These are phyloP conservation scores for Neurospora sp. DNA, from an alignment of 495 filamentous ascomycete genomes.

Conservation along the genomic window DNA sequence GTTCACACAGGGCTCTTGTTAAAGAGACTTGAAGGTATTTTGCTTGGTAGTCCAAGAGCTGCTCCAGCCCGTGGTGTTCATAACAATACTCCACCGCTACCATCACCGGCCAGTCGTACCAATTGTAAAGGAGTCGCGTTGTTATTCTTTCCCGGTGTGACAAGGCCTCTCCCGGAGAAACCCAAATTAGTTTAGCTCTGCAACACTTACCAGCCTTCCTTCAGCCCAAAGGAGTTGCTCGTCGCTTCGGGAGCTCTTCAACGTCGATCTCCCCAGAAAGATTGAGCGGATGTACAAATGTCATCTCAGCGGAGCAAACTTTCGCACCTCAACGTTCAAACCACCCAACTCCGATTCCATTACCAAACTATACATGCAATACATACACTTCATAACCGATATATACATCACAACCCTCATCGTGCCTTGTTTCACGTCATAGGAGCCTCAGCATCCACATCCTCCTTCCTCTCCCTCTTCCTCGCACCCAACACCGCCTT, in stretches of 20 bases:
- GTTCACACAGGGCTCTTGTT: not conserved
- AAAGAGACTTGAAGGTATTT: no score
- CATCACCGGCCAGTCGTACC: no score
- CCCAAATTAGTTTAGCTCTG: not conserved
- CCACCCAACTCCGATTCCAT: not conserved
- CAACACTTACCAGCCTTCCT: not conserved
- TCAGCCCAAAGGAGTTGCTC: not conserved
- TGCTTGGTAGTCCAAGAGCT: no score
- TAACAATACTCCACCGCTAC: no score
- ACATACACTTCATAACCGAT: not conserved
- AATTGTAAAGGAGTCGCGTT: no score
- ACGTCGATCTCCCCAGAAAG: no score
- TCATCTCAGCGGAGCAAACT: not conserved
- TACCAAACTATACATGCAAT: not conserved
- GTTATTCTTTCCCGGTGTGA: no score
- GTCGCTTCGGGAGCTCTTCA: not conserved
- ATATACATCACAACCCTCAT: not conserved
- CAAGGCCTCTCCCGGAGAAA: no score
- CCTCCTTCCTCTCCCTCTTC: constrained; percentile 7
- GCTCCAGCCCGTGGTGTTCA: no score
- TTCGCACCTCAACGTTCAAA: not conserved
- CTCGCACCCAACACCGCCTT: constrained; percentile 61
- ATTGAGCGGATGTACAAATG: not conserved
- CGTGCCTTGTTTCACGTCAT: not conserved
- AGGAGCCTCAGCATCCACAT: not conserved